Percentiles rank a stretch among this genome's conserved stretches.
phyloP scores from a whole-genome alignment of 164 flowering plant species.

The Macadamia integrifolia region DNA sequence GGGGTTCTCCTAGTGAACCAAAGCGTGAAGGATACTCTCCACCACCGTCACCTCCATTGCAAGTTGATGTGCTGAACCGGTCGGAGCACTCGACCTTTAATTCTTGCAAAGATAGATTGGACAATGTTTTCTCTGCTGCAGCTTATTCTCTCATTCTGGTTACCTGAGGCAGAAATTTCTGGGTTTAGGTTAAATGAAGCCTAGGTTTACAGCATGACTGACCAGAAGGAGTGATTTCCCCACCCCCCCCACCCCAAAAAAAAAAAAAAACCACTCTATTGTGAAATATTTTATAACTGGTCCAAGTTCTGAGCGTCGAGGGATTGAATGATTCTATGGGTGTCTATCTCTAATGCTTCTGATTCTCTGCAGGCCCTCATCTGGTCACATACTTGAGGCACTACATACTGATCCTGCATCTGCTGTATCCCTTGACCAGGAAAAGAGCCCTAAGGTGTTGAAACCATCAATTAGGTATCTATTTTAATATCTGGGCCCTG shows the following conservation, averaged over 20 bases:
- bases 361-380: constrained; percentile 71
- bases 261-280: not conserved
- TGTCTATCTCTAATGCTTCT: constrained; percentile 35
- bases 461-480: constrained; percentile 67
- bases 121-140: constrained; percentile 88
- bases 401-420: constrained; percentile 97
- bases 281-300: constrained; percentile 3
- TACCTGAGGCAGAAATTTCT: constrained; percentile 47
- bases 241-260: no score
- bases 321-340: not conserved
- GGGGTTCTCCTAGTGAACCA: constrained; percentile 63
- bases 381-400: constrained; percentile 91
- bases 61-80: constrained; percentile 75
- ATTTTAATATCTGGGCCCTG: not conserved
- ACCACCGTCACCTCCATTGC: constrained; percentile 82
- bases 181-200: constrained; percentile 45
- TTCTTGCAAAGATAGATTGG: constrained; percentile 90
- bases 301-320: constrained; percentile 11
- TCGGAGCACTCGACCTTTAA: constrained; percentile 99
- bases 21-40: constrained; percentile 81
- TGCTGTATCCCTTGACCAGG: constrained; percentile 76
- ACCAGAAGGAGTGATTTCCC: constrained; percentile 30
- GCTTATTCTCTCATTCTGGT: constrained; percentile 53
- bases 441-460: constrained; percentile 43
- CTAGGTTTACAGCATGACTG: constrained; percentile 36